Conservation (phyloP, 2,329 filamentous ascomycete genomes). For the Rutstroemia sydowiana region DNA sequence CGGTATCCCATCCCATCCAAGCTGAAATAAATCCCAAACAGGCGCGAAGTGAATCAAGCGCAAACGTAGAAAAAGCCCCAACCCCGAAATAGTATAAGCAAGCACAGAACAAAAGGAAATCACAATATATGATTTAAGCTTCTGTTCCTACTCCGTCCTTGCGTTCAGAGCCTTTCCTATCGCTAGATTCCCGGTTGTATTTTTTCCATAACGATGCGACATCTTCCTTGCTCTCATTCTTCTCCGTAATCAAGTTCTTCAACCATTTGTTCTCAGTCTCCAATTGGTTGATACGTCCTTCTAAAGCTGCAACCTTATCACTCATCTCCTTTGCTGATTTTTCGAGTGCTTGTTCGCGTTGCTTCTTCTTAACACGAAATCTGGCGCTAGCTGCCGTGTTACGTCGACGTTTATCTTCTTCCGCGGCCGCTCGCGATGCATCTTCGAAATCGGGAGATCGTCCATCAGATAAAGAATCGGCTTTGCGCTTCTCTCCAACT, state of each 20-base stretch:
- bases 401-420: conserved; percentile 83
- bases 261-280: conserved; percentile 79
- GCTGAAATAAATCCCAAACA: neutral
- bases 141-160: conserved; percentile 30
- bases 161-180: conserved; percentile 26
- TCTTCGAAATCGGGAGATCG: conserved; percentile 51
- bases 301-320: conserved; percentile 68
- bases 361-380: conserved; percentile 94
- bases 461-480: conserved; percentile 30
- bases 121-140: conserved; percentile 12
- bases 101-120: neutral
- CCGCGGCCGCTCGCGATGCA: conserved; percentile 63
- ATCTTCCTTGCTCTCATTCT: conserved; percentile 51
- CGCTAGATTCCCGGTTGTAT: conserved; percentile 30
- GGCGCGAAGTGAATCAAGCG: conserved; percentile 14
- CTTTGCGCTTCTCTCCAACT: conserved; percentile 27
- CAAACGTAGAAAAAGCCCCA: conserved; percentile 1
- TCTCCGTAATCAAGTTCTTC: conserved; percentile 73
- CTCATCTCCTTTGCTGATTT: conserved; percentile 75
- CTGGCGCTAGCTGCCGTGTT: conserved; percentile 85
- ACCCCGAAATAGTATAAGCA: neutral
- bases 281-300: conserved; percentile 67
- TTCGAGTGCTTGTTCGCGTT: conserved; percentile 80
- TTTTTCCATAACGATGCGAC: conserved; percentile 35
- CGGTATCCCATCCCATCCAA: neutral